Conservation (phyloP, 108 stramenopile genomes). For the Stephanodiscus minutulus region DNA sequence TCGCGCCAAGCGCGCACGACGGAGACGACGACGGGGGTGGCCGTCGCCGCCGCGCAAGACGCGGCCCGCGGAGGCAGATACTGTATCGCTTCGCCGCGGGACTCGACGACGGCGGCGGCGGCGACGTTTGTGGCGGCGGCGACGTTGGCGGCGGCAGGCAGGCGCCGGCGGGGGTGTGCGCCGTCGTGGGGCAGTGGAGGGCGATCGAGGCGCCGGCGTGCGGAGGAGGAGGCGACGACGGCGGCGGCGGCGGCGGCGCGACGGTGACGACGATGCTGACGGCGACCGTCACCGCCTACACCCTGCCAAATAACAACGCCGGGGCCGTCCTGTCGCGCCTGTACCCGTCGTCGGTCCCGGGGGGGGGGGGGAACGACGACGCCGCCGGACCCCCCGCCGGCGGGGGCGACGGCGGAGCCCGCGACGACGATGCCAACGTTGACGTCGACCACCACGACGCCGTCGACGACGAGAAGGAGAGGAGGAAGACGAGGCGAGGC, state of each 20-base stretch:
- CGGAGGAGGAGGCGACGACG: background rate
- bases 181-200: conserved; percentile 61
- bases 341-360: conserved; percentile 18
- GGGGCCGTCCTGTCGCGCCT: conserved; percentile 34
- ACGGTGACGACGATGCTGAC: conserved; percentile 30
- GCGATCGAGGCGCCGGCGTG: conserved; percentile 9
- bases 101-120: conserved; percentile 39
- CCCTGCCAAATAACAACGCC: conserved; percentile 36
- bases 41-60: conserved; percentile 4
- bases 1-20: conserved; percentile 9
- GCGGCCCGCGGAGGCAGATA: conserved; percentile 32
- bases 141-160: background rate
- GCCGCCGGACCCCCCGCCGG: background rate
- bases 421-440: background rate
- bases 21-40: conserved; percentile 1
- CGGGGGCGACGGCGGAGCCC: conserved; percentile 1
- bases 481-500: conserved; percentile 15
- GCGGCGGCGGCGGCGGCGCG: background rate
- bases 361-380: background rate
- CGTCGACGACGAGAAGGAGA: conserved; percentile 17
- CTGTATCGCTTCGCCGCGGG: conserved; percentile 71
- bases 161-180: conserved; percentile 52
- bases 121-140: background rate
- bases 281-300: conserved; percentile 47
- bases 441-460: conserved; percentile 1